Base-by-base conservation (phyloP, 306 rosid species). In the Begonia fuchsioides region DNA sequence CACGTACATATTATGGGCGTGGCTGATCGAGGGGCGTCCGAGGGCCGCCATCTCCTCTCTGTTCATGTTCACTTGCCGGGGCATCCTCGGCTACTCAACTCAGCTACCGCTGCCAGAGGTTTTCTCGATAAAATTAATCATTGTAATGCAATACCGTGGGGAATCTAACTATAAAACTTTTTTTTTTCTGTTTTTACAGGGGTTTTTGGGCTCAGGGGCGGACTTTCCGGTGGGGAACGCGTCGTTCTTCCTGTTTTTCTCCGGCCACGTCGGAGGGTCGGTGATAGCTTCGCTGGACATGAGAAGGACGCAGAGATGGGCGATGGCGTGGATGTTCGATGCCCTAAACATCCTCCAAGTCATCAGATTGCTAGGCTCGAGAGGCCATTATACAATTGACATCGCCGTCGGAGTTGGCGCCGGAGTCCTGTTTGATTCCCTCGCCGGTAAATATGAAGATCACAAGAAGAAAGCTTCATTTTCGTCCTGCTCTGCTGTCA, bases 41-140 rank as follows among this genome's bases (percentile, higher is more conserved):
- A 70, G 95, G 59, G 77, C 97, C 4, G 81, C 94, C 9, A 81
- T 90, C 26, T 47, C 97, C 0, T 47, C 97, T 11, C 51, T 90
- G 1, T 90, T 90, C 79, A 90, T 84, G 92, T 90, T 90, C 77
- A 90, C 97, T 0, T 90, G 92, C 61, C 83, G 97, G 44, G 97
- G 97, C 19, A 75, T 90, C 55, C 76, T 84, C 5, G 97, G 97
- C 1, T 90, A 76, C 50, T 72, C 97, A 41, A 90, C 97, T 1
- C 97, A 90, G 71, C 82, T 90, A 12, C 97, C 97, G 0, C 64
- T 90, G 50, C 97, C 97, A 43, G 79, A 81, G 96, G 96, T 87
- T 26, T 26, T 26, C 35, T 26, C 35, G 32, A 20, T 5, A 2
- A 3, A 20, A 20, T 20, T n/a, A 20, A 20, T 20, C 0, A 20